Percentiles rank a stretch among this genome's conserved stretches.
Evolutionary conservation across 1,284 basidiomycete species (phyloP).

Genomic region (Pyrrhoderma lamaoense): DNA sequence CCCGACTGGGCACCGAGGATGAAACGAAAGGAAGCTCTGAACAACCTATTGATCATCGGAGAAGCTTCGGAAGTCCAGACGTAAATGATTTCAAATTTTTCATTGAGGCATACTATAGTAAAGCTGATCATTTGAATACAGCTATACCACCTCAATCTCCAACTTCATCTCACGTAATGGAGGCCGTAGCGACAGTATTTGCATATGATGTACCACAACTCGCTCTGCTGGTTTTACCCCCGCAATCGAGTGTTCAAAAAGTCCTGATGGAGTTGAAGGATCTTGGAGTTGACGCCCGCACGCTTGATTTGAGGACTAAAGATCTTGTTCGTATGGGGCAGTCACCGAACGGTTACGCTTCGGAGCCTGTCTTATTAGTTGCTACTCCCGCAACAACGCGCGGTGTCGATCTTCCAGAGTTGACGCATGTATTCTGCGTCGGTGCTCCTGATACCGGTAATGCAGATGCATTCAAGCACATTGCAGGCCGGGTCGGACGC

Average conservation of each 20-base stretch:
- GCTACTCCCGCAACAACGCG: slow-evolving; percentile 59
- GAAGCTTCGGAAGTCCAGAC: background rate
- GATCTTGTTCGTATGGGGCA: slow-evolving; percentile 31
- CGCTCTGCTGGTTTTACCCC: slow-evolving; percentile 59
- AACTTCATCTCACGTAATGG: slow-evolving; percentile 48
- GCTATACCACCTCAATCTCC: slow-evolving; percentile 34
- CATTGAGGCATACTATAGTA: too few species aligned
- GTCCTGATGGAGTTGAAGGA: slow-evolving; percentile 55
- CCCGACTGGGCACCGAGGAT: slow-evolving; percentile 4
- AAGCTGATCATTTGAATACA: background rate
- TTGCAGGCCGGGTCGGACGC: slow-evolving; percentile 69
- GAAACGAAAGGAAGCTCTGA: slow-evolving; percentile 1
- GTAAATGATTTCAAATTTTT: too few species aligned
- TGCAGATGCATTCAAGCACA: slow-evolving; percentile 59
- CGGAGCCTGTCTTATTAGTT: slow-evolving; percentile 57
- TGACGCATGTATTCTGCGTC: slow-evolving; percentile 68
- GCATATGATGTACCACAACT: slow-evolving; percentile 63
- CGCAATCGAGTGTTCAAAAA: slow-evolving; percentile 49
- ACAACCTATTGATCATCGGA: background rate
- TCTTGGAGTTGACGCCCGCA: slow-evolving; percentile 61
- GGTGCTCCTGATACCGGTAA: slow-evolving; percentile 47
- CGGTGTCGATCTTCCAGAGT: slow-evolving; percentile 61
- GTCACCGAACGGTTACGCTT: slow-evolving; percentile 33
- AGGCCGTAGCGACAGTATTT: slow-evolving; percentile 62
- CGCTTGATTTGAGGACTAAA: slow-evolving; percentile 42